Evolutionary conservation across 2,329 filamentous ascomycete species (phyloP).

Genomic region (Trichophyton verrucosum): DNA sequence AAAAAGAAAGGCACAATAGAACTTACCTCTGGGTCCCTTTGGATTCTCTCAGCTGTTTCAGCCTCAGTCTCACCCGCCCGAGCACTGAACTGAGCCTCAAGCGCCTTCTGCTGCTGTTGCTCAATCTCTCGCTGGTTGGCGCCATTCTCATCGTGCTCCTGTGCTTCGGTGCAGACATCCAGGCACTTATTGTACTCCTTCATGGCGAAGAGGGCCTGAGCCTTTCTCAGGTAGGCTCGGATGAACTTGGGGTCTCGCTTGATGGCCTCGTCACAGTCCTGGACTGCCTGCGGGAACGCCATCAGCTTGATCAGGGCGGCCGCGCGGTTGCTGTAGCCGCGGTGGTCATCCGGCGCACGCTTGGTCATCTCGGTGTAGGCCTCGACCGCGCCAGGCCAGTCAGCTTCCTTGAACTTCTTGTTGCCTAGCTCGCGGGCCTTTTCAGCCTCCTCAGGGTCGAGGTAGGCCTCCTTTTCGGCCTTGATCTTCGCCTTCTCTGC

Average conservation of each 20-base stretch:
- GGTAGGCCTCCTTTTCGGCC: constrained; percentile 62
- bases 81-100: constrained; percentile 77
- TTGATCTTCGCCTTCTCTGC: constrained; percentile 80
- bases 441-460: constrained; percentile 85
- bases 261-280: constrained; percentile 85
- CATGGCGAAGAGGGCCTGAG: constrained; percentile 92
- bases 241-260: constrained; percentile 86
- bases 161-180: constrained; percentile 74
- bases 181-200: constrained; percentile 93
- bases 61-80: constrained; percentile 93
- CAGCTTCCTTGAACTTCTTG: constrained; percentile 89
- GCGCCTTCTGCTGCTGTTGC: constrained; percentile 82
- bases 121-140: constrained; percentile 88
- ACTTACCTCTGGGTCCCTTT: constrained; percentile 77
- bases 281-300: constrained; percentile 82
- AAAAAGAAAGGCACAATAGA: neutral
- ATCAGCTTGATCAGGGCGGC: constrained; percentile 95
- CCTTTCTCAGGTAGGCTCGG: constrained; percentile 91
- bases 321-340: constrained; percentile 93
- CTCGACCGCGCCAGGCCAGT: constrained; percentile 90
- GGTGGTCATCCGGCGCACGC: constrained; percentile 80
- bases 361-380: constrained; percentile 96
- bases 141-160: constrained; percentile 60
- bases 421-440: constrained; percentile 91
- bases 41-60: constrained; percentile 82